phyloP scores from a whole-genome alignment of 495 filamentous ascomycete species.

The Choiromyces venosus region DNA sequence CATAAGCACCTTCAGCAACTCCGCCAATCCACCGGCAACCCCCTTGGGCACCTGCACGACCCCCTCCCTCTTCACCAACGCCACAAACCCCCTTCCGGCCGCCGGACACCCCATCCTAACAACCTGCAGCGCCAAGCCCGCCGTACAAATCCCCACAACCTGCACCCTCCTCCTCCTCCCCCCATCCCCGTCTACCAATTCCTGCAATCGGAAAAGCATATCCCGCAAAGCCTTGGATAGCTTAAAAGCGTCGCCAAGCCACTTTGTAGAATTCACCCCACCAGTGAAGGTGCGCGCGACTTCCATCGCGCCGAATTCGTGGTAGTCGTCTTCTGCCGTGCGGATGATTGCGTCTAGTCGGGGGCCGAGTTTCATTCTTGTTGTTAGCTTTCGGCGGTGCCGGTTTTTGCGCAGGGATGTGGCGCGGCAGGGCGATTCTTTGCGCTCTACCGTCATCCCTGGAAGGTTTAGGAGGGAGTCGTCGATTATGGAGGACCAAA shows the following conservation, averaged over 20 bases:
- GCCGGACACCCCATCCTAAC: conserved; percentile 19
- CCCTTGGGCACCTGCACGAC: conserved; percentile 21
- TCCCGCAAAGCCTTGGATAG: conserved; percentile 27
- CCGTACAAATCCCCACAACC: conserved; percentile 30
- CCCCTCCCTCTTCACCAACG: neutral
- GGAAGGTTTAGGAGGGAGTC: conserved; percentile 22
- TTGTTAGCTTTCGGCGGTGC: conserved; percentile 16
- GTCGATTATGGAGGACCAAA: conserved; percentile 32
- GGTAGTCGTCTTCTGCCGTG: conserved; percentile 25
- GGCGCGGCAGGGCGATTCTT: conserved; percentile 30
- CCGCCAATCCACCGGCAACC: neutral
- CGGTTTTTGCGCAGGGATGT: conserved; percentile 29
- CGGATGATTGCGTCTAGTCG: conserved; percentile 32
- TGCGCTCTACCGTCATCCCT: conserved; percentile 31
- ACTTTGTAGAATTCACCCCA: conserved; percentile 27
- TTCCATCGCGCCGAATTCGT: conserved; percentile 33
- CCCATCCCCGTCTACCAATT: conserved; percentile 20
- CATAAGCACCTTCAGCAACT: conserved; percentile 19
- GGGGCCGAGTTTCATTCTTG: conserved; percentile 24
- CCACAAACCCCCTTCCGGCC: conserved; percentile 4
- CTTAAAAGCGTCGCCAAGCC: conserved; percentile 22
- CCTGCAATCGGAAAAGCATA: conserved; percentile 29
- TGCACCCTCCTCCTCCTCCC: conserved; percentile 13
- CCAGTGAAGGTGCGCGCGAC: conserved; percentile 28
- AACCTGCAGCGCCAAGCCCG: conserved; percentile 24